Evolutionary conservation across 140 eudicot species (phyloP).

Genomic region (Flaveria floridana): DNA sequence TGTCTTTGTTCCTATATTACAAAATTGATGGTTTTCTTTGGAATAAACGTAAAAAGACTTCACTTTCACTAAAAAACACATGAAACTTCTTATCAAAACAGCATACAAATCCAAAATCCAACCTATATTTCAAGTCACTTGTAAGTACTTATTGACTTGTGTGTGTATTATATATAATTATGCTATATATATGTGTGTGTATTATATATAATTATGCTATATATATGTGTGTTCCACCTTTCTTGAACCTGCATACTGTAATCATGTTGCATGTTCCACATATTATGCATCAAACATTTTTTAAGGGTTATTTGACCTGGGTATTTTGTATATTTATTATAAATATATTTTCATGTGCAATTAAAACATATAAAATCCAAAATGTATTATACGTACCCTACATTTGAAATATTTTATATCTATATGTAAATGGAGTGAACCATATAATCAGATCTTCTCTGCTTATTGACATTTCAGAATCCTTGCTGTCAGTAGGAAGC

Average conservation of each 20-base stretch:
- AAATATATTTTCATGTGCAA: conserved; percentile 24
- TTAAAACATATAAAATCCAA: conserved; percentile 17
- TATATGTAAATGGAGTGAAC: conserved; percentile 18
- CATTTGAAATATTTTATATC: background rate
- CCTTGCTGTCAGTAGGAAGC: conserved; percentile 37
- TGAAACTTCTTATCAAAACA: conserved; percentile 31
- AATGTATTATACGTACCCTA: conserved; percentile 10
- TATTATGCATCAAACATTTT: conserved; percentile 23
- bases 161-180: conserved; percentile 1
- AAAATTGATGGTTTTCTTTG: conserved; percentile 29
- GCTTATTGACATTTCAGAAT: conserved; percentile 39
- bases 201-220: conserved; percentile 7
- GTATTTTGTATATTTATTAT: background rate
- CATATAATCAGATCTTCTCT: conserved; percentile 35
- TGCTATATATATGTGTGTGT: background rate
- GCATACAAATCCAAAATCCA: conserved; percentile 31
- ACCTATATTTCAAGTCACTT: conserved; percentile 1
- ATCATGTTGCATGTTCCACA: conserved; percentile 37
- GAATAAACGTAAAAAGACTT: conserved; percentile 8
- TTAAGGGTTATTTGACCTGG: conserved; percentile 10
- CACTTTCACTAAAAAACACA: conserved; percentile 27
- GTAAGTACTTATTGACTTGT: conserved; percentile 22
- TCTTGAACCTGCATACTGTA: conserved; percentile 21
- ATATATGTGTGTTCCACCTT: conserved; percentile 22
- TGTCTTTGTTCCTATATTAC: conserved; percentile 27